Evolutionary conservation across 1,284 basidiomycete species (phyloP).

Genomic region (Fistulinella cinereoalba): DNA sequence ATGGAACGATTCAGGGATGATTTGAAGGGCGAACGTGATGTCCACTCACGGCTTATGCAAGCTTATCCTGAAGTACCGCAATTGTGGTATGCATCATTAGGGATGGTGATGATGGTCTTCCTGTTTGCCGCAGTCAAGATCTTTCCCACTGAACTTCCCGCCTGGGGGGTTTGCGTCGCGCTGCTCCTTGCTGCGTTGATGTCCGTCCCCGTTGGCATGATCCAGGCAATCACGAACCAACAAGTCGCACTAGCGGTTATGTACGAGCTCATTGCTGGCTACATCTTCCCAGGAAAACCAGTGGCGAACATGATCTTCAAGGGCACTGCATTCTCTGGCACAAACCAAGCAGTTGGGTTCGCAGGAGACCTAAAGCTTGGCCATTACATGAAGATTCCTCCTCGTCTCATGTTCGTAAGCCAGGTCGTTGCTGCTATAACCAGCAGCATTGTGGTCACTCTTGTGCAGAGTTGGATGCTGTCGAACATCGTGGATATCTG

Average conservation of each 20-base stretch:
- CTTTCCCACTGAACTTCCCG: slow-evolving; percentile 57
- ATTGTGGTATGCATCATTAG: slow-evolving; percentile 63
- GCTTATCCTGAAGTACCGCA: slow-evolving; percentile 69
- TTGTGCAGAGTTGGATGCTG: too few relatives aligned
- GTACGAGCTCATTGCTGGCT: slow-evolving; percentile 48
- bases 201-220: slow-evolving; percentile 54
- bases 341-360: slow-evolving; percentile 41
- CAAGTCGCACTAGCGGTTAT: slow-evolving; percentile 49
- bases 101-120: slow-evolving; percentile 52
- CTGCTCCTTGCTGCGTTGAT: slow-evolving; percentile 47
- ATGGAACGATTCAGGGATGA: too few relatives aligned
- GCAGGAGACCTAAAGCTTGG: slow-evolving; percentile 46
- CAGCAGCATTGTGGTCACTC: slow-evolving; percentile 40
- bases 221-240: too few relatives aligned
- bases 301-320: slow-evolving; percentile 48
- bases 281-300: slow-evolving; percentile 42
- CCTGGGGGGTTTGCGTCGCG: slow-evolving; percentile 50
- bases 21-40: too few relatives aligned
- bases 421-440: slow-evolving; percentile 46
- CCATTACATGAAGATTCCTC: slow-evolving; percentile 53
- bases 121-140: slow-evolving; percentile 57
- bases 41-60: slow-evolving; percentile 72
- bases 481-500: too few relatives aligned
- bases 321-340: slow-evolving; percentile 39
- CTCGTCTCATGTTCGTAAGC: slow-evolving; percentile 43